A percentile compares a stretch with the other conserved stretches of the same genome.
Conservation (phyloP, 495 filamentous ascomycete species). For the Bombardia bombarda region DNA sequence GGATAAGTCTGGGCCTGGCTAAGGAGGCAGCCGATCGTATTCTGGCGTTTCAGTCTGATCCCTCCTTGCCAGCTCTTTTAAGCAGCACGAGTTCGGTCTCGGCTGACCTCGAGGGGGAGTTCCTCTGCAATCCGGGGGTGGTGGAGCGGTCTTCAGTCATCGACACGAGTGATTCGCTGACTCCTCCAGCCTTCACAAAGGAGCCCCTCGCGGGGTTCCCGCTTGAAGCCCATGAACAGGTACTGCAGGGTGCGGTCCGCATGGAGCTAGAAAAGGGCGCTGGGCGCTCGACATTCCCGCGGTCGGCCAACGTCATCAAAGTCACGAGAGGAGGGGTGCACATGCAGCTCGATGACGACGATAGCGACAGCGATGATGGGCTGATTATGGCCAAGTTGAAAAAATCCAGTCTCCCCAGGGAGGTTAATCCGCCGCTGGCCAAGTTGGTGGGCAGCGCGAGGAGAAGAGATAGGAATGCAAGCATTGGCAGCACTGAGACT, state of each 20-base stretch:
- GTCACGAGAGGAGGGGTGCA: too few species aligned
- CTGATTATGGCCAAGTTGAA: constrained; percentile 38
- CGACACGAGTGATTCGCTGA: constrained; percentile 45
- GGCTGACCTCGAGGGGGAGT: constrained; percentile 47
- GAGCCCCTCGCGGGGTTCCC: constrained; percentile 35
- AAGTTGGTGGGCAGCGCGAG: constrained; percentile 23
- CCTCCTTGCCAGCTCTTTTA: constrained; percentile 66
- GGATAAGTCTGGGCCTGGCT: constrained; percentile 41
- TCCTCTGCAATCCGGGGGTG: constrained; percentile 40
- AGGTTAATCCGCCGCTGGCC: constrained; percentile 21
- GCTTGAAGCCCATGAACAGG: constrained; percentile 25
- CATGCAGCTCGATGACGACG: constrained; percentile 47
- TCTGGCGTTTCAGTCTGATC: constrained; percentile 61
- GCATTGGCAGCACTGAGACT: constrained; percentile 46
- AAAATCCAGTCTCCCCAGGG: constrained; percentile 23
- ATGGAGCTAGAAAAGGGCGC: constrained; percentile 8
- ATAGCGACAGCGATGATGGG: constrained; percentile 49
- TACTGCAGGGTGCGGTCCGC: constrained; percentile 9
- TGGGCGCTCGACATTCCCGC: too few species aligned
- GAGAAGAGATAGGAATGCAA: constrained; percentile 44
- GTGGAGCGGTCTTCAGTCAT: constrained; percentile 30
- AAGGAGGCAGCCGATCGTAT: constrained; percentile 50
- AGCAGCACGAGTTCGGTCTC: constrained; percentile 79
- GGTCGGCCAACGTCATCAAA: too few species aligned
- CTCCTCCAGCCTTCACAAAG: constrained; percentile 41